Percentiles rank a stretch among this genome's conserved stretches.
Conservation (phyloP, 2,329 filamentous ascomycete genomes). For the Periconia sp. region DNA sequence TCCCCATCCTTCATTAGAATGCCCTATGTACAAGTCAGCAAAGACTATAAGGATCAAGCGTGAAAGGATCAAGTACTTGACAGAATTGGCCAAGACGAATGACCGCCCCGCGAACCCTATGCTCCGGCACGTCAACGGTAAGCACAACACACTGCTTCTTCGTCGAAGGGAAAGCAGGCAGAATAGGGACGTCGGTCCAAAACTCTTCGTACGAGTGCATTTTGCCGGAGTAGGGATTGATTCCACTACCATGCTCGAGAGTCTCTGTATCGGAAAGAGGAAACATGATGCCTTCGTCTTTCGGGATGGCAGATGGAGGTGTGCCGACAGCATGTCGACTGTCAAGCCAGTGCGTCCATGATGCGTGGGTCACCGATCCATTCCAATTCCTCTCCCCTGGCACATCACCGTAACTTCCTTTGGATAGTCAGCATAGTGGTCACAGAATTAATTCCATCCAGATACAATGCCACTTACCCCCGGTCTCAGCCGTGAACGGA, state of each 20-base stretch:
- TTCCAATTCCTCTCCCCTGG: constrained; percentile 3
- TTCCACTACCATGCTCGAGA: constrained; percentile 65
- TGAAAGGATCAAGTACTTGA: no score
- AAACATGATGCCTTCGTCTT: constrained; percentile 65
- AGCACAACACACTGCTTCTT: constrained; percentile 49
- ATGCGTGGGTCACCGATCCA: constrained; percentile 34
- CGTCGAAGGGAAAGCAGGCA: constrained; percentile 9
- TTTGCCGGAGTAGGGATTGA: constrained; percentile 61
- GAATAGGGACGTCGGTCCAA: constrained; percentile 60
- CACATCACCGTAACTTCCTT: background rate
- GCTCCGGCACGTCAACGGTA: constrained; percentile 33
- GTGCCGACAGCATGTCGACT: constrained; percentile 51
- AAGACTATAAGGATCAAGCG: no score
- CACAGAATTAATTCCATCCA: no score
- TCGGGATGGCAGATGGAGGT: constrained; percentile 21
- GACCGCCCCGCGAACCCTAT: constrained; percentile 55
- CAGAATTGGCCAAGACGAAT: constrained; percentile 61
- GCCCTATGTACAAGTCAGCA: no score
- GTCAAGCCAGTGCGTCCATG: constrained; percentile 68
- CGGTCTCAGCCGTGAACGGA: constrained; percentile 1
- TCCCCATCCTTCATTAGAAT: constrained; percentile 55
- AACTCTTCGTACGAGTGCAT: constrained; percentile 69
- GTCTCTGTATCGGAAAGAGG: constrained; percentile 32
- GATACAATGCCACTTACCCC: no score
- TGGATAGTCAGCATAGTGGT: background rate